These are phyloP conservation scores for Endoconidiophora laricicola DNA, from an alignment of 2,329 filamentous ascomycete genomes.

Conservation along the genomic window DNA sequence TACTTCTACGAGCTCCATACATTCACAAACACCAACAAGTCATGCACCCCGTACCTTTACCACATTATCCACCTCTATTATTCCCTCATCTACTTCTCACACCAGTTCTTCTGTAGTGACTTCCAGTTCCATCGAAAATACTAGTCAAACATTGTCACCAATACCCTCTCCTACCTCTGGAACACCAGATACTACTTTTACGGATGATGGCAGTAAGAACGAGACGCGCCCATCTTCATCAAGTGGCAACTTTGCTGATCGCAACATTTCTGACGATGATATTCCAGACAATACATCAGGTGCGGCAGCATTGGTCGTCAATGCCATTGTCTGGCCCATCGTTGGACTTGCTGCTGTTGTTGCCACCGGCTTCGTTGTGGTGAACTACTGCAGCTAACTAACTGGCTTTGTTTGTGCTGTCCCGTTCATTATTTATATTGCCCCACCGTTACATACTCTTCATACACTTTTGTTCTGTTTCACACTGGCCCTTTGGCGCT, in stretches of 20 bases:
- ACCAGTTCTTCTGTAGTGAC: too few species aligned
- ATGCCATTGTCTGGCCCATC: constrained; percentile 12
- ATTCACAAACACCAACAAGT: background rate
- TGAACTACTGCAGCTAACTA: too few species aligned
- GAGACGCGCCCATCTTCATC: too few species aligned
- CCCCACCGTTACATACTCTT: background rate
- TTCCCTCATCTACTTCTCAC: background rate
- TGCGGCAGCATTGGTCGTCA: background rate
- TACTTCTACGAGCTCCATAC: background rate
- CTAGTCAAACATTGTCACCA: too few species aligned
- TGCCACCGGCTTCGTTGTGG: constrained; percentile 3
- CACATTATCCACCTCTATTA: background rate
- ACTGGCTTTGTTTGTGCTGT: background rate
- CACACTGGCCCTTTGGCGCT: background rate
- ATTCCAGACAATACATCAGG: too few species aligned
- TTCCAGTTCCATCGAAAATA: too few species aligned
- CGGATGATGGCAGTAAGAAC: too few species aligned
- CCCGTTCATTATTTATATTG: background rate
- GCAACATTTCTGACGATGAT: too few species aligned
- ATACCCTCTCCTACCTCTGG: background rate
- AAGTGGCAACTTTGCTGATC: too few species aligned
- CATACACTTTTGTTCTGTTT: background rate
- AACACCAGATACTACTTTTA: background rate
- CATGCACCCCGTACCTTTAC: background rate
- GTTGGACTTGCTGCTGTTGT: constrained; percentile 1